A percentile compares a stretch with the other conserved stretches of the same genome.
These are phyloP conservation scores for Phytophthora constricta DNA, from an alignment of 352 stramenopile species.

Conservation along the genomic window DNA sequence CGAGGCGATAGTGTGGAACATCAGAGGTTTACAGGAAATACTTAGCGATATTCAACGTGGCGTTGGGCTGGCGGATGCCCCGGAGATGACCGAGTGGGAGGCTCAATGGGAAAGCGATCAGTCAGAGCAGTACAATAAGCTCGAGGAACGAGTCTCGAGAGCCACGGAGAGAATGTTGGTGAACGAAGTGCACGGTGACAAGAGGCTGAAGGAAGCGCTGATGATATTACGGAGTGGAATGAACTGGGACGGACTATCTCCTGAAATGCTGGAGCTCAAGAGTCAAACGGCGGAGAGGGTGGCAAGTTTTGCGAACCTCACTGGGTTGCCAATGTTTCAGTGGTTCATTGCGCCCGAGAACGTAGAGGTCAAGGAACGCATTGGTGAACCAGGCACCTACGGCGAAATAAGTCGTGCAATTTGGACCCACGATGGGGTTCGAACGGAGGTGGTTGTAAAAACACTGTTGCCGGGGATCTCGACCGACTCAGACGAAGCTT, in stretches of 20 bases:
- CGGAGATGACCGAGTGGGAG: neutral
- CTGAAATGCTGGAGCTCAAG: constrained; percentile 11
- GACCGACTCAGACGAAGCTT: neutral
- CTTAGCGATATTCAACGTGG: constrained; percentile 9
- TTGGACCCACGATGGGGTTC: constrained; percentile 5
- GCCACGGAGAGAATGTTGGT: constrained; percentile 11
- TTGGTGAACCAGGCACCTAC: neutral
- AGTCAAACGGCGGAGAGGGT: neutral
- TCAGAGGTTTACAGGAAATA: constrained; percentile 6
- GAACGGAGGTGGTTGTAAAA: constrained; percentile 18
- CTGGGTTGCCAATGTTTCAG: neutral
- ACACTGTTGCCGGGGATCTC: neutral
- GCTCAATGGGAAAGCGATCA: neutral
- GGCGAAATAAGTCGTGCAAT: neutral
- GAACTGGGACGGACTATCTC: constrained; percentile 7
- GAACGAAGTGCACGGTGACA: constrained; percentile 12
- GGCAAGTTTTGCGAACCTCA: neutral
- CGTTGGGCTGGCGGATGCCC: neutral
- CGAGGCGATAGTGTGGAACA: constrained; percentile 4
- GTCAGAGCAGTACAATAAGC: neutral
- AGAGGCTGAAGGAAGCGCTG: constrained; percentile 14
- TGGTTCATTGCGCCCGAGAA: constrained; percentile 15
- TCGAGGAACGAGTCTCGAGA: neutral
- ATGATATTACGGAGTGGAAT: constrained; percentile 19
- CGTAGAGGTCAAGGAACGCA: no score